These are phyloP conservation scores for Excoecaria cochinchinensis DNA, from an alignment of 345 rosid genomes.

Conservation along the genomic window DNA sequence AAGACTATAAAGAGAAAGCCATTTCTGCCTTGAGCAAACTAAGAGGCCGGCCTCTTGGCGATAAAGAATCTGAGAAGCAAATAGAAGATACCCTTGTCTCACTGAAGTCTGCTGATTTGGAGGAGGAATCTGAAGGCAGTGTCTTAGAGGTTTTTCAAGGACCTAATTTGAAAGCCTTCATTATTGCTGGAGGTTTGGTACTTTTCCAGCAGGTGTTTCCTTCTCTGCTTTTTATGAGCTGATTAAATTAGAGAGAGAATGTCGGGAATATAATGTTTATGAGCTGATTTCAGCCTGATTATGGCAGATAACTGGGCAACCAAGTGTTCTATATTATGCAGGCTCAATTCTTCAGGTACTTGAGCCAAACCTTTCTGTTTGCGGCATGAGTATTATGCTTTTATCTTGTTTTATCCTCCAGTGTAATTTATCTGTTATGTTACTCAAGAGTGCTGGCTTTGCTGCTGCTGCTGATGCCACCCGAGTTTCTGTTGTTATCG, in stretches of 20 bases:
- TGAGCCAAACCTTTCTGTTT: conserved; percentile 16
- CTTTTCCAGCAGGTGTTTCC: conserved; percentile 87
- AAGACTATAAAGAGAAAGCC: conserved; percentile 79
- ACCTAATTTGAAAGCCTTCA: conserved; percentile 83
- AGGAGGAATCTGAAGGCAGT: conserved; percentile 64
- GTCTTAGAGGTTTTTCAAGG: conserved; percentile 87
- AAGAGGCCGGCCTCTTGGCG: conserved; percentile 76
- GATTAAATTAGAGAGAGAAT: not conserved
- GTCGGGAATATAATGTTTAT: conserved; percentile 11
- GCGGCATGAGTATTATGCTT: conserved; percentile 1
- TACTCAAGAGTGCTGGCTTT: conserved; percentile 34
- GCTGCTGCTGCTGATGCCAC: conserved; percentile 38
- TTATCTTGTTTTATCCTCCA: not conserved
- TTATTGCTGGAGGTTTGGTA: conserved; percentile 91
- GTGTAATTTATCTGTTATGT: conserved; percentile 10
- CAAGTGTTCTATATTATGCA: conserved; percentile 36
- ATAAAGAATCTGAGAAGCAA: conserved; percentile 63
- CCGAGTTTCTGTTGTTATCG: conserved; percentile 35
- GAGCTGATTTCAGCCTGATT: conserved; percentile 20
- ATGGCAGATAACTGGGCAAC: conserved; percentile 37
- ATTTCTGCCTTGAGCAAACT: conserved; percentile 69
- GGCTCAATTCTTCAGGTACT: conserved; percentile 39
- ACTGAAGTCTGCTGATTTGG: conserved; percentile 59
- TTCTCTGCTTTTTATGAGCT: conserved; percentile 2
- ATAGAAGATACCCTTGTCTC: conserved; percentile 68